Evolutionary conservation across 2,329 filamentous ascomycete species (phyloP).

Genomic region (Colletotrichum paranaense): DNA sequence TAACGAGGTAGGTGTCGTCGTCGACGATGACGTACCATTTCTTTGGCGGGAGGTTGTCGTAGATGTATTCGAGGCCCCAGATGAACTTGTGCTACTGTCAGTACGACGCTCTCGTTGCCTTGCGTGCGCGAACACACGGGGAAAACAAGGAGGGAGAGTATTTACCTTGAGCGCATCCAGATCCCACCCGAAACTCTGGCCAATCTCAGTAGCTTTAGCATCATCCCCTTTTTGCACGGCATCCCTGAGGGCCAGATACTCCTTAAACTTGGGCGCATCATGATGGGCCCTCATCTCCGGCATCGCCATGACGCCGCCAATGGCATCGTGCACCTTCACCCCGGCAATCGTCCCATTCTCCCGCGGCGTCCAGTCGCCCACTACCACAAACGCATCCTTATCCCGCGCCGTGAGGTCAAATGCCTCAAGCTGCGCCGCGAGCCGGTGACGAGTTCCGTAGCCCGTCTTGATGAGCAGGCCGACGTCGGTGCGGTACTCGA

Average conservation of each 20-base stretch:
- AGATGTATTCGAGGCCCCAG: slow-evolving; percentile 64
- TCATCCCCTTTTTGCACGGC: slow-evolving; percentile 53
- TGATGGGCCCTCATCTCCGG: slow-evolving; percentile 45
- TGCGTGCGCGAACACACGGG: slow-evolving; percentile 1
- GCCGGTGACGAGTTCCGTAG: slow-evolving; percentile 62
- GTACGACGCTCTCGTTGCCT: background rate
- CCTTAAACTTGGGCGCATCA: slow-evolving; percentile 48
- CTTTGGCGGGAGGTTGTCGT: slow-evolving; percentile 61
- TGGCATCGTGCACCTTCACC: slow-evolving; percentile 53
- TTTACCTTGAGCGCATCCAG: slow-evolving; percentile 61
- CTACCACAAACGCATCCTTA: slow-evolving; percentile 56
- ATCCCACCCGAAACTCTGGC: slow-evolving; percentile 58
- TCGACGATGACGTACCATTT: slow-evolving; percentile 70
- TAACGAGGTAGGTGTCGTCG: slow-evolving; percentile 67
- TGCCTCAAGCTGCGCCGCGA: slow-evolving; percentile 59
- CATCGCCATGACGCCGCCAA: slow-evolving; percentile 47
- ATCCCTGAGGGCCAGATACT: slow-evolving; percentile 52
- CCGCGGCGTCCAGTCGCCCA: slow-evolving; percentile 61
- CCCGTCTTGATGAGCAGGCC: slow-evolving; percentile 67
- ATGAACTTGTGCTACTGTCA: slow-evolving; percentile 56
- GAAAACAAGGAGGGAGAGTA: background rate
- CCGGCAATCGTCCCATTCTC: slow-evolving; percentile 47
- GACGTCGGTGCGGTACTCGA: slow-evolving; percentile 59
- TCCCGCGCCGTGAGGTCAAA: slow-evolving; percentile 52
- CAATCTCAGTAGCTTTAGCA: slow-evolving; percentile 49